A percentile compares a stretch with the other conserved stretches of the same genome.
These are phyloP conservation scores for Pseudogymnoascus sp. DNA, from an alignment of 2,329 filamentous ascomycete species.

Conservation along the genomic window DNA sequence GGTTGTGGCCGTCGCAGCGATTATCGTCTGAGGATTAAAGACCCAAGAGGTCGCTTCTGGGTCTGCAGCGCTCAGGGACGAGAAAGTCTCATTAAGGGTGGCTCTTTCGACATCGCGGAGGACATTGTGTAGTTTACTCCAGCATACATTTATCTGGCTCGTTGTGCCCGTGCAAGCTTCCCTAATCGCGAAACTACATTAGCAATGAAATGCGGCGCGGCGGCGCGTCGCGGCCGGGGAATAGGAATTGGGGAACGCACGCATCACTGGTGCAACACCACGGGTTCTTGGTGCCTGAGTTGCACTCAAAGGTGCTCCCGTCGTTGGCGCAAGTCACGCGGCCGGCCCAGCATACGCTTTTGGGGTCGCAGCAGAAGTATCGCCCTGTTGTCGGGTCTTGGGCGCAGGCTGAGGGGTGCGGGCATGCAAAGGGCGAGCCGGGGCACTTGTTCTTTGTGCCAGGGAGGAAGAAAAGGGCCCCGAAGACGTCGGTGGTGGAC, in stretches of 20 bases:
- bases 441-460: background rate
- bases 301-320: background rate
- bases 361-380: background rate
- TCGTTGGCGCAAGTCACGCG: background rate
- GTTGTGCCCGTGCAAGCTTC: background rate
- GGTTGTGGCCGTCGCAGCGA: background rate
- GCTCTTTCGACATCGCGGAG: background rate
- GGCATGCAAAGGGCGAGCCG: background rate
- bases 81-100: constrained; percentile 7
- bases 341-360: background rate
- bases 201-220: background rate
- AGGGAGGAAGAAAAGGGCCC: background rate
- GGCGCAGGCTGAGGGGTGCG: background rate
- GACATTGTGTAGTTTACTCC: background rate
- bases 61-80: background rate
- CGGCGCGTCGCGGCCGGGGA: background rate
- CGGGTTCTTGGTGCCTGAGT: background rate
- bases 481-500: background rate
- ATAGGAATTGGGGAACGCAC: background rate
- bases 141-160: constrained; percentile 3
- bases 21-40: background rate
- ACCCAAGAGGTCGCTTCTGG: background rate
- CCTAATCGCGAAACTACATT: background rate
- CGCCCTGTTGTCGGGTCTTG: background rate
- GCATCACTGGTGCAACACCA: background rate